Evolutionary conservation across 345 rosid genomes (phyloP).

Genomic region (Reutealis trisperma): DNA sequence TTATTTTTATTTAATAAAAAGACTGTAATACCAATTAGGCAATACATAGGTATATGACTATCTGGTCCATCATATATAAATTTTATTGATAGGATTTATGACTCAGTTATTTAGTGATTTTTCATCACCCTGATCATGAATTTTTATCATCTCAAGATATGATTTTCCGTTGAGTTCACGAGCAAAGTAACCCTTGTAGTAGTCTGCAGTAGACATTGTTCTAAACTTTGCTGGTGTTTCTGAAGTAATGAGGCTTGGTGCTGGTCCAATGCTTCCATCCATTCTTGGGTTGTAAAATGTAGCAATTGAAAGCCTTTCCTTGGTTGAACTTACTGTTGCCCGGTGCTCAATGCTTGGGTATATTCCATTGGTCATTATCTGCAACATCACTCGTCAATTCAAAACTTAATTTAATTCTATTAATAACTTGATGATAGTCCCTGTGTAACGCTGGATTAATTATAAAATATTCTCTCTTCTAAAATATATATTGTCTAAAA

Average conservation of each 20-base stretch:
- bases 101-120: not conserved
- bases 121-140: not conserved
- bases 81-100: too few species aligned
- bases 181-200: not conserved
- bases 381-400: not conserved
- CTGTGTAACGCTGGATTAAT: too few species aligned
- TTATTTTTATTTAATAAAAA: too few species aligned
- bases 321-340: slow-evolving; percentile 7
- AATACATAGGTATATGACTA: too few species aligned
- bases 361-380: slow-evolving; percentile 17
- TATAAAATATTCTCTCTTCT: too few species aligned
- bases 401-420: too few species aligned
- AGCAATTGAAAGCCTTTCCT: slow-evolving; percentile 18
- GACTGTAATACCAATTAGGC: too few species aligned
- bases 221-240: slow-evolving; percentile 10
- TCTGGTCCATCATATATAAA: too few species aligned
- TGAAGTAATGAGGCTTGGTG: slow-evolving; percentile 15
- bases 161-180: slow-evolving; percentile 21
- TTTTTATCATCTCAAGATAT: slow-evolving; percentile 13
- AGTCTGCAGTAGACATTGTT: slow-evolving; percentile 7
- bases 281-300: slow-evolving; percentile 2
- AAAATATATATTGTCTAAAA: too few species aligned
- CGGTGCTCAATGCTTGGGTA: slow-evolving; percentile 21
- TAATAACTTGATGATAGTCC: too few species aligned
- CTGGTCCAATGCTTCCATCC: slow-evolving; percentile 19